Base-by-base conservation (phyloP, 768 basidiomycete genomes). In the Tulasnella sp. region DNA sequence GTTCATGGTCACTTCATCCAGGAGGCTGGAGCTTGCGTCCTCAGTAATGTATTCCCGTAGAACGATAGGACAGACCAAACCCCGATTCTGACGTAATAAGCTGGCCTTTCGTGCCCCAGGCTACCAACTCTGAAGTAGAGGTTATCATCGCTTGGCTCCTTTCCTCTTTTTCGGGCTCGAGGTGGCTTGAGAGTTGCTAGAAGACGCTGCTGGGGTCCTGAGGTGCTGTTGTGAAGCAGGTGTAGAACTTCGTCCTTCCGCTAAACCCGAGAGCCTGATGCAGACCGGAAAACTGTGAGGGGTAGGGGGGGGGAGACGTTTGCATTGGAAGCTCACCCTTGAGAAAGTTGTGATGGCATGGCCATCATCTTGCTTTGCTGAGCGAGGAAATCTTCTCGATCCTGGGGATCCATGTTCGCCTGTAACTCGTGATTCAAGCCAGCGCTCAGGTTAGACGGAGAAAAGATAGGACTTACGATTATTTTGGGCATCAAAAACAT, bases 341-440 rank as follows among this genome's bases (percentile, higher is more conserved):
- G 42, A 24, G 69, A 37, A 37, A 80, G 11, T 18, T 64, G 40
- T 18, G 28, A 5, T 3, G 73, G 79, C 79, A 80, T 75, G 8
- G 64, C 20, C 72, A 80, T 73, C 69, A 80, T 73, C 48, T 75
- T 80, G 42, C 44, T 48, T 41, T 80, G 79, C 37, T 20, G 8
- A 12, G 73, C 79, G 3, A 80, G 37, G n/a, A 80, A 58, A 4
- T 80, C 79, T n/a, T 74, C 72, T 28, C 72, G 11, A 6, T 80
- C 79, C 40, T 80, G 9, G 16, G 79, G 79, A 75, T 80, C 79
- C 79, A 80, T 80, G 31, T 44, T 80, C 24, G 79, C 42, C 79
- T 80, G 16, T 1, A 34, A 42, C 40, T n/a, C 20, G 22, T 14
- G 2, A 42, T 46, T 40, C 41, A 46, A 31, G 24, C 1, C 18